Evolutionary conservation across 2,329 filamentous ascomycete genomes (phyloP), one percentile per base, ranked within the genome.

Genomic region (Aureobasidium zeae): DNA sequence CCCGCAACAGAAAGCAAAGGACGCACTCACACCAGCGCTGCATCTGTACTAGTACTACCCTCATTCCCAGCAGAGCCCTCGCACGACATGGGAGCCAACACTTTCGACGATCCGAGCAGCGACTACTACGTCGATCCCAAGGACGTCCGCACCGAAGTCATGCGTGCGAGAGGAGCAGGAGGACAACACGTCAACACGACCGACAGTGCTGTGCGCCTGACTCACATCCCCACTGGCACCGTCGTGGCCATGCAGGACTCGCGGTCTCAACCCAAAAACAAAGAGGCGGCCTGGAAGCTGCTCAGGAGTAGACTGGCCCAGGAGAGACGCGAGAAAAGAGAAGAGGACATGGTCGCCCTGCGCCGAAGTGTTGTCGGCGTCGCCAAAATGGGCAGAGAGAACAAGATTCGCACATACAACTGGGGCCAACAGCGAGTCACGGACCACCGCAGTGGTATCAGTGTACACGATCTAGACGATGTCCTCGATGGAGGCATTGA

Each of bases 101-200:
- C 52, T 38, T 74, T 83, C 51, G 80, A 89, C 49, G 82, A 96
- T 55, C 89, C 89, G 0, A 81, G 80, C 45, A 94, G 85, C 62
- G 84, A 95, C 59, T 95, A 94, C 66, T 94, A 88, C 66, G 73
- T 98, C 48, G 78, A 93, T 57, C 78, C 84, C 5, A 73, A 79
- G 48, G 89, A 98, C 47, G 86, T 98, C 17, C 74, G 74, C 39
- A 71, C 77, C 15, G 91, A 98, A 59, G 86, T 87, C 48, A 94
- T 96, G 88, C 76, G 88, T 12, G 87, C 91, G 0, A 72, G 86
- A 33, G 91, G 91, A 48, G 89, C 91, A 0, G 91, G 91, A 22
- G 91, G 91, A 1, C 91, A 98, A 67, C 91, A 98, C 64, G 91
- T 98, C 59, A 98, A 98, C 67, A 95, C 89, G 62, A 98, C 91